Conservation (phyloP, 2,329 filamentous ascomycete species). For the Paracamarosporium sp. region DNA sequence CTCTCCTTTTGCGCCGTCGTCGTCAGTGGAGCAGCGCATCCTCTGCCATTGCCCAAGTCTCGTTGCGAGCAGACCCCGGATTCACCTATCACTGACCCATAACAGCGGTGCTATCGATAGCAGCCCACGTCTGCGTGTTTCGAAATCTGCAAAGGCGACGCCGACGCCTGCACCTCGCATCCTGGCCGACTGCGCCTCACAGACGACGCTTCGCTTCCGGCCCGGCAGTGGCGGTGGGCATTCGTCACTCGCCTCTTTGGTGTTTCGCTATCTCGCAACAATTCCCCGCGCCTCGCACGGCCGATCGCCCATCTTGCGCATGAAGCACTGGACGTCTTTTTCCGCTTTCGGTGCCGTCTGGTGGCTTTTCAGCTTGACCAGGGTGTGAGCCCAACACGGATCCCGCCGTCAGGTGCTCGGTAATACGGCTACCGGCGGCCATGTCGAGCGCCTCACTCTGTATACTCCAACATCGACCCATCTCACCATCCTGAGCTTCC, state of each 20-base stretch:
- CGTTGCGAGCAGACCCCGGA: slow-evolving; percentile 21
- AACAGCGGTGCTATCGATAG: slow-evolving; percentile 40
- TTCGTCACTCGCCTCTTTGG: slow-evolving; percentile 21
- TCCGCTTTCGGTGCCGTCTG: slow-evolving; percentile 19
- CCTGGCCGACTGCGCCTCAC: slow-evolving; percentile 39
- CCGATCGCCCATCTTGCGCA: slow-evolving; percentile 28
- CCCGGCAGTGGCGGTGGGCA: slow-evolving; percentile 38
- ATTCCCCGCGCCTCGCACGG: slow-evolving; percentile 14
- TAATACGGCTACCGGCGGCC: slow-evolving; percentile 2
- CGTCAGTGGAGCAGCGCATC: slow-evolving; percentile 35
- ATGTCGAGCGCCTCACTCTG: neutral
- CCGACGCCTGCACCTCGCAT: slow-evolving; percentile 28
- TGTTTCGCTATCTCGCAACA: slow-evolving; percentile 9
- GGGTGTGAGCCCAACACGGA: slow-evolving; percentile 23
- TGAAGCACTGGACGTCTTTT: slow-evolving; percentile 19
- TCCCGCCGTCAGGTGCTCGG: slow-evolving; percentile 16
- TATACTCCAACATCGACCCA: slow-evolving; percentile 19
- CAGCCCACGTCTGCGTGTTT: slow-evolving; percentile 39
- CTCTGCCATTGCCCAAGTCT: slow-evolving; percentile 33
- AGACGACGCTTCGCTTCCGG: slow-evolving; percentile 13
- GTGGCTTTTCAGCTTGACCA: slow-evolving; percentile 41
- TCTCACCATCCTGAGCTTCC: slow-evolving; percentile 13
- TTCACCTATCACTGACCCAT: slow-evolving; percentile 35
- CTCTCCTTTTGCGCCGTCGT: slow-evolving; percentile 19
- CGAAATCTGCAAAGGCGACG: slow-evolving; percentile 35